Evolutionary conservation across 2,329 filamentous ascomycete species (phyloP).

Genomic region (Thelonectria blattea): DNA sequence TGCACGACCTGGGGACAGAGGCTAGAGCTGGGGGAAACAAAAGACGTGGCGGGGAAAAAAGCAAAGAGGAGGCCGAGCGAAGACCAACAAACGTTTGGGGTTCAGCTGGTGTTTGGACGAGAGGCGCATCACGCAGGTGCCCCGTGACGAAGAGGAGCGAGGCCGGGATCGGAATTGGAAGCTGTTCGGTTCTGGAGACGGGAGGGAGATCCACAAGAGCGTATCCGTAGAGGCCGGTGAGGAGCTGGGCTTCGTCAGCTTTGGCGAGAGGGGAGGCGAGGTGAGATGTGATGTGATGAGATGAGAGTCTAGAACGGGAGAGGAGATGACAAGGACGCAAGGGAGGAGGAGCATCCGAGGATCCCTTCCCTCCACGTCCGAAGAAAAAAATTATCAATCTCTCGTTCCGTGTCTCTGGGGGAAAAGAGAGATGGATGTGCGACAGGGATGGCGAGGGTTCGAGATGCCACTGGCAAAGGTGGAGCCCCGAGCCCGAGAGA

Average conservation of each 20-base stretch:
- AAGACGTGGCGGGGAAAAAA: neutral
- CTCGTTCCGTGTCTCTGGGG: no score
- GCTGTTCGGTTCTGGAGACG: neutral
- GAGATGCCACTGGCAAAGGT: no score
- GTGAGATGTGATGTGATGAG: neutral
- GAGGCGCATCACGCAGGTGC: neutral
- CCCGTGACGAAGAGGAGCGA: neutral
- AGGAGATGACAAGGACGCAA: neutral
- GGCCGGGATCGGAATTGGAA: neutral
- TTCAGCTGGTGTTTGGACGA: neutral
- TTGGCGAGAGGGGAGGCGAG: no score
- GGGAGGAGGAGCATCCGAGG: neutral
- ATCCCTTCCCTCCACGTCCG: neutral
- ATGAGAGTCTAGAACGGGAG: neutral
- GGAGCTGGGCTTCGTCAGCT: neutral
- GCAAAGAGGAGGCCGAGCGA: neutral
- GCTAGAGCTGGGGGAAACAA: neutral
- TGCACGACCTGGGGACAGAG: no score
- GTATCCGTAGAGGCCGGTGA: neutral
- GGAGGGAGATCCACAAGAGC: neutral
- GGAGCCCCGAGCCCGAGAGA: neutral
- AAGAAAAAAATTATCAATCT: neutral
- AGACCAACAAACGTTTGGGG: neutral
- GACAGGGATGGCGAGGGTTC: neutral
- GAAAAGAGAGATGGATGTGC: conserved; percentile 5